Evolutionary conservation across 495 filamentous ascomycete species (phyloP), one percentile per base, ranked within the genome.

Genomic region (Parathielavia hyrcaniae): DNA sequence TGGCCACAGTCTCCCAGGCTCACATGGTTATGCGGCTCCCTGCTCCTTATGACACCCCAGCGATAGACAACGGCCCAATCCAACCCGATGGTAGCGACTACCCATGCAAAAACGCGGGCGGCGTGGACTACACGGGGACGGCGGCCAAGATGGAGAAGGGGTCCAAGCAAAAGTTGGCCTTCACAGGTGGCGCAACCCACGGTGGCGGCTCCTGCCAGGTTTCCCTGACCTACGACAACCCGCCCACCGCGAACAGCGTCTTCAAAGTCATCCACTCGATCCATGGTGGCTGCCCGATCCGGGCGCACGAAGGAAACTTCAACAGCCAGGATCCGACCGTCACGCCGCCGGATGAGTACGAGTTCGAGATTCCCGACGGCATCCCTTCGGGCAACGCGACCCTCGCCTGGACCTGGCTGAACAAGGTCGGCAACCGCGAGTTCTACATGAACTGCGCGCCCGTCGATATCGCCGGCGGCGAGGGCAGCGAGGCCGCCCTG

Each of bases 381-480:
- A 71, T 87, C 36, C 77, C 77, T 1, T 69, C 78, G 5, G 86
- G 86, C 7, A 75, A 80, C 47, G 88, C 83, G 3, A 83, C 84
- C 2, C 75, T 97, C 44, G 86, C 86, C 16, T 96, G 89, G 79
- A 86, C 87, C 5, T 97, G 91, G 91, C 86, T 92, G 76, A 97
- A 97, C 81, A 85, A 85, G 61, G 68, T 91, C 53, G 90, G 90
- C 49, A 90, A 91, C 74, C 82, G 89, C 20, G 91, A 97, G 70
- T 90, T 95, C 82, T 96, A 96, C 78, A 95, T 95, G 91, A 90
- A 91, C 79, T 97, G 91, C 60, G 87, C 86, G 5, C 81, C 87
- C 19, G 78, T 92, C 47, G 82, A 78, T 6, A 80, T 96, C 61
- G 74, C 72, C 1, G 79, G 79, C 38, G 71, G 73, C 0, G 78